Evolutionary conservation across 768 basidiomycete genomes (phyloP).

Genomic region (Rhizopogon vulgaris): DNA sequence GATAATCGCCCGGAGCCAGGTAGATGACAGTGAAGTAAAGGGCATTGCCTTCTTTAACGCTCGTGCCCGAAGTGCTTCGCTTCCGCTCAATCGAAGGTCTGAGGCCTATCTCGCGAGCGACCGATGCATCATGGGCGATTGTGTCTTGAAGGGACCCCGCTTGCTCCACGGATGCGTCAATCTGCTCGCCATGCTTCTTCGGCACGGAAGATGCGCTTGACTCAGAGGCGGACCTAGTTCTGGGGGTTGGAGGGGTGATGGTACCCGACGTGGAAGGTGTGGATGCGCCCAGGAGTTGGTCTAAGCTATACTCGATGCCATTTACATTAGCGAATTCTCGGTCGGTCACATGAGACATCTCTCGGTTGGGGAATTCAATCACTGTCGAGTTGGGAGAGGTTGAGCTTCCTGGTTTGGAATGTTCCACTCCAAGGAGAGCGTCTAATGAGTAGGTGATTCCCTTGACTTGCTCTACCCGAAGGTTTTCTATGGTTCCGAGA

Average conservation of each 20-base stretch:
- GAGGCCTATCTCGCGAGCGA: conserved; percentile 68
- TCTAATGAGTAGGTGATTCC: conserved; percentile 96
- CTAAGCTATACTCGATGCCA: conserved; percentile 93
- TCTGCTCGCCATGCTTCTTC: conserved; percentile 58
- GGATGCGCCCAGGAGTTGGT: conserved; percentile 70
- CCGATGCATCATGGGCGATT: conserved; percentile 60
- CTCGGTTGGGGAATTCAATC: conserved; percentile 39
- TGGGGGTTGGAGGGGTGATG: conserved; percentile 16
- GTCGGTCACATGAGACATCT: conserved; percentile 69
- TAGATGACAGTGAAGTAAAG: conserved; percentile 95
- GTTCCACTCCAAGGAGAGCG: conserved; percentile 79
- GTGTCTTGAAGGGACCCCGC: conserved; percentile 47
- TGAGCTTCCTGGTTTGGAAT: conserved; percentile 35
- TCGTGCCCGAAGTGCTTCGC: conserved; percentile 36
- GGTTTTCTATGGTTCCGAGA: conserved; percentile 76
- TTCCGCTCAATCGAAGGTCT: conserved; percentile 29
- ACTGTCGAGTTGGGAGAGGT: conserved; percentile 34
- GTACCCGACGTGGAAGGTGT: conserved; percentile 35
- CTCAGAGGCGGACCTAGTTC: conserved; percentile 15
- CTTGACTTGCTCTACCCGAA: conserved; percentile 92
- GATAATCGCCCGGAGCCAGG: conserved; percentile 97
- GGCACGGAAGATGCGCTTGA: conserved; percentile 23
- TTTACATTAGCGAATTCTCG: conserved; percentile 94
- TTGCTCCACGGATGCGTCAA: conserved; percentile 73
- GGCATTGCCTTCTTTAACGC: conserved; percentile 67